Conservation (phyloP, 106 monocot species). For the Dioscorea zingiberensis region DNA sequence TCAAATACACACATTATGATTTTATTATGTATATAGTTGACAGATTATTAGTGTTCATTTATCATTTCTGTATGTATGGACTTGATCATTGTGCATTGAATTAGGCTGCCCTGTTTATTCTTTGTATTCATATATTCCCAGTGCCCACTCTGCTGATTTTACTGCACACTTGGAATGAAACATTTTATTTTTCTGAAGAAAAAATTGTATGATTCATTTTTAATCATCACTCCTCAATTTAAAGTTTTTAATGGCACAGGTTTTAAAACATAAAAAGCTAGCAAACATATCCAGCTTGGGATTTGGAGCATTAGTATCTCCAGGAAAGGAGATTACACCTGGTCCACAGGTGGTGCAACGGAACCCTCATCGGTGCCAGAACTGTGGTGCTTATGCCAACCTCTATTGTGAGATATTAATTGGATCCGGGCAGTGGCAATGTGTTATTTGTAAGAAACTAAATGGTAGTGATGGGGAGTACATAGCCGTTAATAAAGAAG, state of each 20-base stretch:
- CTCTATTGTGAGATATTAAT: slow-evolving; percentile 69
- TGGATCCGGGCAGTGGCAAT: slow-evolving; percentile 94
- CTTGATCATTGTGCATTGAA: too few species aligned
- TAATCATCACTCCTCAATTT: too few species aligned
- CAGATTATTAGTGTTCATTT: too few species aligned
- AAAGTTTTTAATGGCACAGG: slow-evolving; percentile 17
- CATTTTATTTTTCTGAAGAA: too few species aligned
- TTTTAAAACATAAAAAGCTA: slow-evolving; percentile 72
- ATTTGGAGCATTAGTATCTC: slow-evolving; percentile 90
- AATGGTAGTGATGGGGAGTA: slow-evolving; percentile 78
- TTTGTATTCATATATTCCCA: too few species aligned
- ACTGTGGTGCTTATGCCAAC: slow-evolving; percentile 89
- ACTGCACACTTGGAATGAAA: too few species aligned
- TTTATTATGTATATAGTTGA: too few species aligned
- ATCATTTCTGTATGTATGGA: too few species aligned
- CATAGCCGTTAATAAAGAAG: slow-evolving; percentile 55
- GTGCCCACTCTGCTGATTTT: too few species aligned
- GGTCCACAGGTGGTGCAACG: slow-evolving; percentile 73
- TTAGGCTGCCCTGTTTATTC: too few species aligned
- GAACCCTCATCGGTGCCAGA: slow-evolving; percentile 80
- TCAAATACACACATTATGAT: too few species aligned
- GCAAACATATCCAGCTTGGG: slow-evolving; percentile 77
- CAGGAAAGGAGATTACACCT: slow-evolving; percentile 71
- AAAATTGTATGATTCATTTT: too few species aligned
- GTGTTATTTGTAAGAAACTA: slow-evolving; percentile 81